Percentiles rank a stretch among this genome's conserved stretches.
Evolutionary conservation across 345 rosid genomes (phyloP).

Genomic region (Eucalyptus marginata): DNA sequence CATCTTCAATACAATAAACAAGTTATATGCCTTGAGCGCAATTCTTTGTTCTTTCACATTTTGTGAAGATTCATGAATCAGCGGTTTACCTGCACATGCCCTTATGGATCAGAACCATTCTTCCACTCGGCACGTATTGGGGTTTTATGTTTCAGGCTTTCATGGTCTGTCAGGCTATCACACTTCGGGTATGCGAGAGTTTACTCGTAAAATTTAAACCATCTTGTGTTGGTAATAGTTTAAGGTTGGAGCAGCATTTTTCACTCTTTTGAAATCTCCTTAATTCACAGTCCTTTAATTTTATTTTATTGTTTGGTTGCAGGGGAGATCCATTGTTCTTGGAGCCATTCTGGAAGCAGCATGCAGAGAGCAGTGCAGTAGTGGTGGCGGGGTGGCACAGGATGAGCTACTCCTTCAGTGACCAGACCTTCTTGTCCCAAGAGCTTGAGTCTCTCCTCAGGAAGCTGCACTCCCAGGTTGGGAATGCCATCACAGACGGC

Average conservation of each 20-base stretch:
- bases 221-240: background rate
- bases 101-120: background rate
- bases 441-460: slow-evolving; percentile 38
- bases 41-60: background rate
- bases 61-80: background rate
- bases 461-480: slow-evolving; percentile 28
- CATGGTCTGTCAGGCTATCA: background rate
- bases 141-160: background rate
- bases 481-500: slow-evolving; percentile 42
- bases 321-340: slow-evolving; percentile 53
- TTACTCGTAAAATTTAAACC: background rate
- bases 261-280: background rate
- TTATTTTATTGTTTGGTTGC: background rate
- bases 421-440: background rate
- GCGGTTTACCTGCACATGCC: background rate
- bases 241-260: background rate
- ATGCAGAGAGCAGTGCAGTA: slow-evolving; percentile 32
- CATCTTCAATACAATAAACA: background rate
- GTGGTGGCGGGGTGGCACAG: slow-evolving; percentile 50
- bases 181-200: background rate
- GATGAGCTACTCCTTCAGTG: slow-evolving; percentile 25
- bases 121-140: background rate
- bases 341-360: slow-evolving; percentile 43
- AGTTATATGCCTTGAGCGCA: background rate
- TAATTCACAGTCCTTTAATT: background rate